Base-by-base conservation (phyloP, 192 early-diverging fungal genomes). In the Backusella circina region DNA sequence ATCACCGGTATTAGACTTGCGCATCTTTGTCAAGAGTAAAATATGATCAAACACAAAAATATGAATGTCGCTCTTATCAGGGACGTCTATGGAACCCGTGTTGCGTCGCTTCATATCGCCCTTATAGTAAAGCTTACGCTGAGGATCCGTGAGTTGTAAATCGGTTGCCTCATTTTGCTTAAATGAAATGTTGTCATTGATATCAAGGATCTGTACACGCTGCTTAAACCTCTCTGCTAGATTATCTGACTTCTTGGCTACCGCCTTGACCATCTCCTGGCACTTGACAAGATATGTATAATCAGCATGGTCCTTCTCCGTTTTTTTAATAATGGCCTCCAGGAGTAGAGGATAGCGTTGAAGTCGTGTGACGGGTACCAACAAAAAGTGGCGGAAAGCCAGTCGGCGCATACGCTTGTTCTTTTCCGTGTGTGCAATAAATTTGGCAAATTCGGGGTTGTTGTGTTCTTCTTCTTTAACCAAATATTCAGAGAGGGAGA, bases 11-110 rank as follows among this genome's bases (percentile, higher is more conserved):
- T 83, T 85, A 7, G 81, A 83, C 77, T 90, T 95, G 38, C 79
- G 70, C n/a, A 84, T 79, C 76, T 90, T 93, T 72, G 91, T 87
- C 86, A 94, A 85, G 35, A 95, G 80, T 12, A 95, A 72, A 71
- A 93, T 87, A 84, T 98, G 94, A 79, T 99, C 97, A 67, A 99
- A 93, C 37, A 98, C 75, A 80, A 94, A 93, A 23, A 95, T 88
- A 47, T 87, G 85, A 21, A 97, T 79, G 41, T 93, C 91, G 4
- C 89, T 80, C 31, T 88, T 89, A 54, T 90, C 90, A 8, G 77
- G 44, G 31, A 65, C 84, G 83, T 70, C 87, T 81, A 71, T 76
- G 9, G 54, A 61, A 73, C 72, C 72, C 26, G 33, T 77, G 35
- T 37, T 76, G 12, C 75, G 73, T 2, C 81, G 81, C 18, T 93